Evolutionary conservation across 345 rosid genomes (phyloP), one percentile per base, ranked within the genome.

Genomic region (Linum lewisii): DNA sequence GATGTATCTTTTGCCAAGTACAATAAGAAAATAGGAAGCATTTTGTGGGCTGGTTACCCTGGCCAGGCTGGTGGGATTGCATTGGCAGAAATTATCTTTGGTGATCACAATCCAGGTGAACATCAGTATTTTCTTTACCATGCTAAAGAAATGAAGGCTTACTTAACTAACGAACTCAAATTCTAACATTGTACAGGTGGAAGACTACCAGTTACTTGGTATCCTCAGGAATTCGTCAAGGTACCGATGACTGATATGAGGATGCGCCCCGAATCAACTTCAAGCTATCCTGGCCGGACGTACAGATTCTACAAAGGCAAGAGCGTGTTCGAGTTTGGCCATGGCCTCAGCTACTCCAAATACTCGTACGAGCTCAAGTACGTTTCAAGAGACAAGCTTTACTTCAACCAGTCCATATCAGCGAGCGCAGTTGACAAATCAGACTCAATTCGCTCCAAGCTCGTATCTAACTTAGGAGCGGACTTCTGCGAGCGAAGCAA

Each of bases 301-400:
- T 84, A 82, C 69, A 82, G 90, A 44, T 88, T 92, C 80, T 88
- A 86, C 24, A 29, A 75, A 71, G 95, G 93, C 11, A 64, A 71
- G 52, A 76, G 72, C 21, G 84, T 91, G 54, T 91, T 50, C 51
- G 78, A 78, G 72, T 88, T 86, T 4, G 96, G 95, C 7, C 70
- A 78, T 63, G 95, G 98, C 69, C 84, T 84, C 7, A 86, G 95
- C 73, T 88, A 88, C 80, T 62, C 93, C 8, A 77, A 73, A 4
- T 83, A 86, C 63, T 59, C 87, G 9, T 86, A 92, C 65, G 49
- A 62, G 73, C 73, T 86, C 64, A 63, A 60, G 36, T 54, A 52
- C 24, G 72, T 56, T 3, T 23, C 70, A 37, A 69, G 63, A 59
- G 63, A 54, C 61, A 63, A 20, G 16, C 61, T 86, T 62, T 71